Evolutionary conservation across 345 rosid species (phyloP), one percentile per base, ranked within the genome.

Genomic region (Balakata baccata): DNA sequence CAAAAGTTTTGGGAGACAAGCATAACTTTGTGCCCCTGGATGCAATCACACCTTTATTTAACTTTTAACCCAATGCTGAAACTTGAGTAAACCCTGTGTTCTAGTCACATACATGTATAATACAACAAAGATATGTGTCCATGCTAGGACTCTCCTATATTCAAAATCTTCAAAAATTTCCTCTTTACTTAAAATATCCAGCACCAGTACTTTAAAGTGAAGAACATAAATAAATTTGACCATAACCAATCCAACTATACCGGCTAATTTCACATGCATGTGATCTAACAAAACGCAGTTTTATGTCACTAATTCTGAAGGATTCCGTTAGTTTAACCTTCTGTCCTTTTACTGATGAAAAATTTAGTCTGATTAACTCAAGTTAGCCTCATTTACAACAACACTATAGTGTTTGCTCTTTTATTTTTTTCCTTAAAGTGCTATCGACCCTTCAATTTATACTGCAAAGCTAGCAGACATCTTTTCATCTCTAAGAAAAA

Each of bases 251-350:
- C 43, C 10, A 12, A 37, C 50, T 17, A 41, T n/a, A 53, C 51
- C 50, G 38, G 49, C 41, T 69, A 34, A 39, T 39, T 38, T 37
- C 59, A 38, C 29, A 51, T 53, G 50, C 51, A 37, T n/a, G 60
- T 13, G 25, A 70, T 57, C 53, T 70, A 23, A 34, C 34, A 58
- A 23, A 23, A 58, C 29, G n/a, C 3, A 63, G 60, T 3, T 25
- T 34, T 5, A 29, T 16, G 41, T 41, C 66, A 29, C 11, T n/a
- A 37, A 29, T 49, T 59, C 23, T 14, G 8, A 47, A 8, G 0
- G 43, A 22, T 59, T 57, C 70, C 23, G 58, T 75, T 57, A 49
- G 13, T 67, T 18, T 66, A 46, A 45, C 25, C 43, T 52, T 58
- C 17, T 45, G 17, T 0, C 12, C 17, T 45, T 50, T 25, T 17